Evolutionary conservation across 2,329 filamentous ascomycete species (phyloP), one percentile per base, ranked within the genome.

Genomic region (Coleophoma eucalyptorum): DNA sequence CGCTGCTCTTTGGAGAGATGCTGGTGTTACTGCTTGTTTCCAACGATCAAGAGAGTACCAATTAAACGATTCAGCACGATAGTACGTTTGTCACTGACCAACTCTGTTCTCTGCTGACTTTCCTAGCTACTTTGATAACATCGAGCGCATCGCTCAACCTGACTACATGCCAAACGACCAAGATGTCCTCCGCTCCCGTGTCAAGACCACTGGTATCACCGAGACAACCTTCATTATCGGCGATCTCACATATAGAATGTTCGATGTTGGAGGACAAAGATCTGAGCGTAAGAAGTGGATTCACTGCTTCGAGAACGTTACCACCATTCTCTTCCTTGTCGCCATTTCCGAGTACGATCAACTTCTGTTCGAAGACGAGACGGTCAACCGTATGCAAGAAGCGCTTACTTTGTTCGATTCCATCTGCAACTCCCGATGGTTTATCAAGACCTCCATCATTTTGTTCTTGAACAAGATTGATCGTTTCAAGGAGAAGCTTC

Each of bases 341-440:
- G 92, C 94, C 50, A 92, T 97, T 61, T 97, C 92, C 54, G 94
- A 93, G 54, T 97, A 97, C 69, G 94, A 97, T 67, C 94, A 97
- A 69, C 94, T 93, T 60, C 77, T 97, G 41, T 90, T 97, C 11
- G 93, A 97, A 72, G 93, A 97, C 69, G 91, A 96, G 71, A 94
- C 95, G 65, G 93, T 92, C 80, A 94, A 94, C 72, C 89, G 90
- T 78, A 94, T 94, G 89, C 89, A 93, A 67, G 89, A 94, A 71
- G 89, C 89, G 1, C 75, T 94, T 66, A 93, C 90, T 57, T 77
- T 94, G 12, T 94, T 93, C 66, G 89, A 93, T 67, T 92, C 89
- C 6, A 88, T 94, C 66, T 90, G 89, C 73, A 93, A 93, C 70
- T 91, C 89, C 18, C 81, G 89, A 65, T 94, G 89, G 89, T 94